Conservation (phyloP, 2,329 filamentous ascomycete species). For the Aspergillus tanneri region DNA sequence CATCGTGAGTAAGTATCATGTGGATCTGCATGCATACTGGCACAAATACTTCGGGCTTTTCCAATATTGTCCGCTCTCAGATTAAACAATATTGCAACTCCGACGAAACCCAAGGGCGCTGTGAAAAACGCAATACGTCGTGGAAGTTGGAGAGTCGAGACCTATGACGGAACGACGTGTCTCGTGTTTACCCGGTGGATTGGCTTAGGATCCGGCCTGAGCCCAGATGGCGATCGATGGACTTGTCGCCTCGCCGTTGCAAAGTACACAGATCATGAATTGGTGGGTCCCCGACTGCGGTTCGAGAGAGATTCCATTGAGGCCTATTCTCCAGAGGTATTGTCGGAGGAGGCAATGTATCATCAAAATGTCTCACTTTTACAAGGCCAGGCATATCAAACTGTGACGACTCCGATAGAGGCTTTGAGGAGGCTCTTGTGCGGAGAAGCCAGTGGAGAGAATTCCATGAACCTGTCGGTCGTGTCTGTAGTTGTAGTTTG, state of each 20-base stretch:
- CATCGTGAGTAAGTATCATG: background rate
- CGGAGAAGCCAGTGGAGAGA: too few relatives aligned
- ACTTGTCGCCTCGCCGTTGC: background rate
- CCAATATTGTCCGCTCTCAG: background rate
- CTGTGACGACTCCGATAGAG: background rate
- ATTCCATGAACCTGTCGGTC: too few relatives aligned
- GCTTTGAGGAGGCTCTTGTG: too few relatives aligned
- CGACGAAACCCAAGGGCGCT: background rate
- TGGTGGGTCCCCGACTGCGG: background rate
- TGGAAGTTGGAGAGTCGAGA: background rate
- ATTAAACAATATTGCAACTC: background rate
- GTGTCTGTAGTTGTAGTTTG: too few relatives aligned
- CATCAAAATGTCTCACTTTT: background rate
- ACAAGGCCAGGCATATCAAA: background rate
- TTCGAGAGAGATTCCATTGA: background rate
- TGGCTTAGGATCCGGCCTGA: background rate
- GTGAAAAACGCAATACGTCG: background rate
- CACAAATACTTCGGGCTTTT: background rate
- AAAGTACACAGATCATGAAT: background rate
- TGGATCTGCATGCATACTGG: background rate
- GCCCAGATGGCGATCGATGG: background rate
- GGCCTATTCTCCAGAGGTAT: background rate
- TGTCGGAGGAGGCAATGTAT: background rate
- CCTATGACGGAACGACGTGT: background rate
- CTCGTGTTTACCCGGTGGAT: background rate